Percentiles rank a stretch among this genome's conserved stretches.
Evolutionary conservation across 1,284 basidiomycete species (phyloP).

Genomic region (Mycosarcoma mackinlayi): DNA sequence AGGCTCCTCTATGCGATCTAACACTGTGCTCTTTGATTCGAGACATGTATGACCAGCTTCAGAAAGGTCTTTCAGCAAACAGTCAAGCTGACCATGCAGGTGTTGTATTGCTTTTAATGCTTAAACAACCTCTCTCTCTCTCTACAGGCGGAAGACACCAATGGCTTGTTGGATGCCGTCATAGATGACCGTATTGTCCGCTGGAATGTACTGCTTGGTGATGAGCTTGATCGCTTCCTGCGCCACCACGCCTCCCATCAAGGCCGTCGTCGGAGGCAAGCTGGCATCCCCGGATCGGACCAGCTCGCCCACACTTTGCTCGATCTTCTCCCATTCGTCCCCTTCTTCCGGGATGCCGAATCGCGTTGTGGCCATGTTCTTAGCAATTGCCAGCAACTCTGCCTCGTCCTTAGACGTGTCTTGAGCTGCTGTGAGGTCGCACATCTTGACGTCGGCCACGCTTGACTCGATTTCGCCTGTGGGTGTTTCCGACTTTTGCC

Average conservation of each 20-base stretch:
- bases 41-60: too few relatives aligned
- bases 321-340: slow-evolving; percentile 73
- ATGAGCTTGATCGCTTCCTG: slow-evolving; percentile 98
- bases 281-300: slow-evolving; percentile 79
- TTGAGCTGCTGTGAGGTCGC: slow-evolving; percentile 69
- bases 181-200: slow-evolving; percentile 85
- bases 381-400: slow-evolving; percentile 36
- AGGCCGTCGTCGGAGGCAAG: slow-evolving; percentile 89
- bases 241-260: slow-evolving; percentile 92
- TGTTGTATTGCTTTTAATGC: neutral
- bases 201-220: slow-evolving; percentile 92
- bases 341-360: slow-evolving; percentile 29
- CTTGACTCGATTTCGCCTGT: slow-evolving; percentile 35
- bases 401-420: slow-evolving; percentile 54
- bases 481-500: slow-evolving; percentile 50
- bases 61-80: too few relatives aligned
- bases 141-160: slow-evolving; percentile 56
- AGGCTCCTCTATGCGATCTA: neutral
- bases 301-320: slow-evolving; percentile 81
- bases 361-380: slow-evolving; percentile 17
- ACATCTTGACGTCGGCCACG: slow-evolving; percentile 39
- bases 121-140: too few relatives aligned
- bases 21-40: neutral
- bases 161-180: slow-evolving; percentile 78
- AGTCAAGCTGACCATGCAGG: neutral